Conservation (phyloP, 1,139 yeast genomes). For the Yamadazyma diospyri region DNA sequence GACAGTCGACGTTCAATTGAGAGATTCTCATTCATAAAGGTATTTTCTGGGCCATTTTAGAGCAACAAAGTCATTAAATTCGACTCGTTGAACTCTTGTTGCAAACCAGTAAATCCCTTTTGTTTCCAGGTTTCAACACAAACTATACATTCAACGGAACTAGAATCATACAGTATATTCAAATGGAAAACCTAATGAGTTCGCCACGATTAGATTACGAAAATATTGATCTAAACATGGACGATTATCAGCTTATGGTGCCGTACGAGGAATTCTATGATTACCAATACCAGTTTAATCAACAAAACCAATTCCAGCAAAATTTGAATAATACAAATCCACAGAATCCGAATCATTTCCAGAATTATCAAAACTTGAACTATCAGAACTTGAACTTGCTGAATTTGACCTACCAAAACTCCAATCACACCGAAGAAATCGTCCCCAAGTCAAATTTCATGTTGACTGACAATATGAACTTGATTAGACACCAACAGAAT, state of each 20-base stretch:
- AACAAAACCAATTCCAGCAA: not conserved
- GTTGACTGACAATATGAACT: conserved; percentile 15
- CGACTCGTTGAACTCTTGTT: too few relatives aligned
- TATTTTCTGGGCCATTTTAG: too few relatives aligned
- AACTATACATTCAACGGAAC: too few relatives aligned
- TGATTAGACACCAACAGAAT: conserved; percentile 13
- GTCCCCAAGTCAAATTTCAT: conserved; percentile 8
- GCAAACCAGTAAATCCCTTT: too few relatives aligned
- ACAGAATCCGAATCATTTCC: not conserved
- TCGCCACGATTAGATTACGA: conserved; percentile 33
- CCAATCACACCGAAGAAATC: conserved; percentile 2
- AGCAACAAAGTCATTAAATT: too few relatives aligned
- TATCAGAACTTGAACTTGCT: not conserved
- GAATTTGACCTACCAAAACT: not conserved
- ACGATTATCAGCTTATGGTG: conserved; percentile 7
- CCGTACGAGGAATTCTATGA: conserved; percentile 4
- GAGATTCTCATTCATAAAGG: too few relatives aligned
- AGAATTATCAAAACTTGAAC: not conserved
- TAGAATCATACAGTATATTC: too few relatives aligned
- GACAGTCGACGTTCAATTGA: not conserved
- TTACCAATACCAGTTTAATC: conserved; percentile 2
- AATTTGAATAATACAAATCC: not conserved
- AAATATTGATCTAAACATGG: conserved; percentile 11
- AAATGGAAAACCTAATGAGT: conserved; percentile 48
- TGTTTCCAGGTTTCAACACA: too few relatives aligned